These are phyloP conservation scores for Fusarium lyarnte DNA, from an alignment of 2,329 filamentous ascomycete genomes.

Conservation along the genomic window DNA sequence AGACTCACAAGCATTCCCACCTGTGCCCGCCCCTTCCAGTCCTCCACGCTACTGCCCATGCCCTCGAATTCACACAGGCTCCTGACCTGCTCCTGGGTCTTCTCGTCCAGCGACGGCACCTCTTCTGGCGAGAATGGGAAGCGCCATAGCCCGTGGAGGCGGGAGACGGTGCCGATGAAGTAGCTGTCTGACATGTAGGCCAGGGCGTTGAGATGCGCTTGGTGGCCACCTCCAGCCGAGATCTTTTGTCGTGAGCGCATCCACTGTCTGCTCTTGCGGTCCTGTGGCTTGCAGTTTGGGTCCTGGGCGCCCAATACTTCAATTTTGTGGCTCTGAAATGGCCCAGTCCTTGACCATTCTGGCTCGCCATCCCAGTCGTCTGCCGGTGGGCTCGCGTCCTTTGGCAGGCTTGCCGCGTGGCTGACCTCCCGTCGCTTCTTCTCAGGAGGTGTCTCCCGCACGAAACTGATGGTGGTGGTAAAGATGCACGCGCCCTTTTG, in stretches of 20 bases:
- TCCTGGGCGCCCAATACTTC: constrained; percentile 50
- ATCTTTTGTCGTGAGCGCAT: constrained; percentile 79
- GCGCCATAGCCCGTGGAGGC: constrained; percentile 83
- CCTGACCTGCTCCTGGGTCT: constrained; percentile 50
- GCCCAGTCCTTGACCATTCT: constrained; percentile 60
- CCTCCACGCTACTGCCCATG: constrained; percentile 53
- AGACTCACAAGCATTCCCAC: constrained; percentile 88
- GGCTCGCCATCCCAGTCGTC: constrained; percentile 56
- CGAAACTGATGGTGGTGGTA: constrained; percentile 93
- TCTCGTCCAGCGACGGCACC: constrained; percentile 60
- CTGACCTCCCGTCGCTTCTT: constrained; percentile 65
- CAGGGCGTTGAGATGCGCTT: constrained; percentile 85
- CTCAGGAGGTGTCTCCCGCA: constrained; percentile 69
- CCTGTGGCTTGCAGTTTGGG: constrained; percentile 64
- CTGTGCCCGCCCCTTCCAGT: constrained; percentile 62
- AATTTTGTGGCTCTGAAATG: constrained; percentile 59
- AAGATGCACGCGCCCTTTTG: constrained; percentile 92
- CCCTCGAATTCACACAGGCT: constrained; percentile 56
- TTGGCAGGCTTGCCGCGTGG: constrained; percentile 72
- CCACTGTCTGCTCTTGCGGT: constrained; percentile 78
- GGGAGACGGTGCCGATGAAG: constrained; percentile 89
- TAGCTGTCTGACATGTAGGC: constrained; percentile 94
- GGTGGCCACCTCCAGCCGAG: constrained; percentile 74
- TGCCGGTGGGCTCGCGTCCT: constrained; percentile 49
- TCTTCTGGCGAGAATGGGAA: constrained; percentile 67